Conservation (phyloP, 257 asterid genomes). For the Solanum boliviense region DNA sequence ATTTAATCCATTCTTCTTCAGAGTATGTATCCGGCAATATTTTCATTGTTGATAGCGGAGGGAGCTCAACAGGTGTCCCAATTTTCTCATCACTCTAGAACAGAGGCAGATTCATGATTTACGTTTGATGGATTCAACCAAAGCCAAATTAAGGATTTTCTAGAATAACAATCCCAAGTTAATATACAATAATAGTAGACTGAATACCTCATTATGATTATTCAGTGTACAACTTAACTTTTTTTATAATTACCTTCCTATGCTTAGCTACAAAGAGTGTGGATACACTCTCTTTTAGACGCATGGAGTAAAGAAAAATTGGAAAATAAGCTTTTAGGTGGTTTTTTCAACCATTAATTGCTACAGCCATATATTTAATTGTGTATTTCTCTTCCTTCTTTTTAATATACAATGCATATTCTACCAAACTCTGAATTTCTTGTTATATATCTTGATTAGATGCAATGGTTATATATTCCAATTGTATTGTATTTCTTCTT, state of each 20-base stretch:
- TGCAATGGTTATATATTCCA: not conserved
- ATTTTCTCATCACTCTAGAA: constrained; percentile 23
- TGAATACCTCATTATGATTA: not conserved
- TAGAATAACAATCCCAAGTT: not conserved
- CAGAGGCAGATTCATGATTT: not conserved
- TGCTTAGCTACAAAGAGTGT: not conserved
- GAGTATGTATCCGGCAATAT: constrained; percentile 27
- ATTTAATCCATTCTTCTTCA: constrained; percentile 25
- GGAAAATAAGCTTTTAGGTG: not conserved
- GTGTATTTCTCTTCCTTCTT: not conserved
- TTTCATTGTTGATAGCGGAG: constrained; percentile 25
- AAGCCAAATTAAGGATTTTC: not conserved
- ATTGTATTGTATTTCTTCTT: not conserved
- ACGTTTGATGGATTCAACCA: too few relatives aligned
- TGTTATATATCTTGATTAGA: not conserved
- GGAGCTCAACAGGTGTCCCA: constrained; percentile 23
- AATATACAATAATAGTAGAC: not conserved
- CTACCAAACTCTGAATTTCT: not conserved
- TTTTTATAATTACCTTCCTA: not conserved
- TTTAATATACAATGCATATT: not conserved
- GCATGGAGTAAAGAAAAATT: not conserved
- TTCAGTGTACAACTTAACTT: not conserved
- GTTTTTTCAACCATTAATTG: not conserved
- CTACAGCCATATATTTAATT: not conserved
- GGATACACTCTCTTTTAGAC: not conserved